These are phyloP conservation scores for Ophiostoma sp. DNA, from an alignment of 2,329 filamentous ascomycete species.

Conservation along the genomic window DNA sequence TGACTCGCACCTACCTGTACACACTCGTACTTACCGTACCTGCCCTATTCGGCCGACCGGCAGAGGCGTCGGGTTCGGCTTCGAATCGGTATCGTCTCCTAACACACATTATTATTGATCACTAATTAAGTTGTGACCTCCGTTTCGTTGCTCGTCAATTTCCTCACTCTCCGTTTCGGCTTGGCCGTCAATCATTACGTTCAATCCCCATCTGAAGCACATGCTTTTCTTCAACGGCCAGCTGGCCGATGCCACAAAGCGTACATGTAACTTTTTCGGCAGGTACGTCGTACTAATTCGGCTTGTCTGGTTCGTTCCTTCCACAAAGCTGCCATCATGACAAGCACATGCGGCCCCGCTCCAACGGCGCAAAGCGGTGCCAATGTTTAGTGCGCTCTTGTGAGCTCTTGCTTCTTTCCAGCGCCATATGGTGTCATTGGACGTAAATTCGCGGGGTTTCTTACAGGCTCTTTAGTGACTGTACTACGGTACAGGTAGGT, in stretches of 20 bases:
- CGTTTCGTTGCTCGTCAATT: neutral
- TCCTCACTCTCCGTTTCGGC: neutral
- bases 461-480: neutral
- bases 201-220: neutral
- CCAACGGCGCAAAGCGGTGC: neutral
- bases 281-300: neutral
- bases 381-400: neutral
- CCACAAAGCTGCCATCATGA: neutral
- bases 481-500: too few relatives aligned
- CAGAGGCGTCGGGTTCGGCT: neutral
- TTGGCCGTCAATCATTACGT: neutral
- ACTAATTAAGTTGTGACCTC: neutral
- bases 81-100: neutral
- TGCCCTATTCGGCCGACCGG: neutral
- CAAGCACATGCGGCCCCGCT: constrained; percentile 1
- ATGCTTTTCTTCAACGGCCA: neutral
- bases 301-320: neutral
- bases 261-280: neutral
- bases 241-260: neutral
- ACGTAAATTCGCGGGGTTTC: neutral
- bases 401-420: constrained; percentile 2
- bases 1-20: neutral
- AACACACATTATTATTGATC: neutral
- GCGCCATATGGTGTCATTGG: neutral
- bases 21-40: neutral